A percentile compares a stretch with the other conserved stretches of the same genome.
Conservation (phyloP, 2,329 filamentous ascomycete genomes). For the Coccinonectria pachysandricola region DNA sequence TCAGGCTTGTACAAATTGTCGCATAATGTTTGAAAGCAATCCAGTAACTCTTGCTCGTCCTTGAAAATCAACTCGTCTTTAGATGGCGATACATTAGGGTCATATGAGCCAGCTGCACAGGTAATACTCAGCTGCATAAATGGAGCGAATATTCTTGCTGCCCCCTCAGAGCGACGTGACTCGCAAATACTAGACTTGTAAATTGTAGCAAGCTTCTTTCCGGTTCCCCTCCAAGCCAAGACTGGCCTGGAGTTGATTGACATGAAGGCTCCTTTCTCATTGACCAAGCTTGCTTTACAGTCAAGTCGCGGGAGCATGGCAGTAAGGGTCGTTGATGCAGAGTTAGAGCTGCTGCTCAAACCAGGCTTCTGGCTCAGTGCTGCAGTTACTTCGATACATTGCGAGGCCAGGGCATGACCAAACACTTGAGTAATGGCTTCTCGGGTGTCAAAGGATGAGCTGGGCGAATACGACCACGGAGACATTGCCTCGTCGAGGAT, state of each 20-base stretch:
- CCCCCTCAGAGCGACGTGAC: constrained; percentile 13
- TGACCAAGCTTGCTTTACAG: constrained; percentile 32
- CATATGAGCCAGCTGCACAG: constrained; percentile 55
- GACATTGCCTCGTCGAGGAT: constrained; percentile 43
- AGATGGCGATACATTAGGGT: constrained; percentile 59
- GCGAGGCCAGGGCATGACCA: constrained; percentile 42
- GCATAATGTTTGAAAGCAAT: constrained; percentile 37
- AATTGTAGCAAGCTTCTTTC: constrained; percentile 46
- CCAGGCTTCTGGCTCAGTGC: no score
- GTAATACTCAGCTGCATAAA: constrained; percentile 56
- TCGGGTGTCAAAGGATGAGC: constrained; percentile 34
- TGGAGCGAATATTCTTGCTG: constrained; percentile 32
- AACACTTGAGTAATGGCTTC: constrained; percentile 54
- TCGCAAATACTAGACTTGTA: constrained; percentile 41
- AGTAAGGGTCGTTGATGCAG: constrained; percentile 3
- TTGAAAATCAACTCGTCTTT: constrained; percentile 65
- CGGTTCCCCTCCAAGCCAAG: constrained; percentile 39
- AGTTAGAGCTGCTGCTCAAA: no score
- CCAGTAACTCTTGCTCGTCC: constrained; percentile 36
- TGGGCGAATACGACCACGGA: constrained; percentile 53
- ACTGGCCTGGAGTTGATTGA: constrained; percentile 61
- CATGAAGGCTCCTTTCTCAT: constrained; percentile 45
- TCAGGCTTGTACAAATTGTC: constrained; percentile 25
- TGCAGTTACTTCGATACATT: constrained; percentile 39
- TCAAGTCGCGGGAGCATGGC: constrained; percentile 47